These are phyloP conservation scores for Candida chilensis DNA, from an alignment of 805 yeast genomes.

Conservation along the genomic window DNA sequence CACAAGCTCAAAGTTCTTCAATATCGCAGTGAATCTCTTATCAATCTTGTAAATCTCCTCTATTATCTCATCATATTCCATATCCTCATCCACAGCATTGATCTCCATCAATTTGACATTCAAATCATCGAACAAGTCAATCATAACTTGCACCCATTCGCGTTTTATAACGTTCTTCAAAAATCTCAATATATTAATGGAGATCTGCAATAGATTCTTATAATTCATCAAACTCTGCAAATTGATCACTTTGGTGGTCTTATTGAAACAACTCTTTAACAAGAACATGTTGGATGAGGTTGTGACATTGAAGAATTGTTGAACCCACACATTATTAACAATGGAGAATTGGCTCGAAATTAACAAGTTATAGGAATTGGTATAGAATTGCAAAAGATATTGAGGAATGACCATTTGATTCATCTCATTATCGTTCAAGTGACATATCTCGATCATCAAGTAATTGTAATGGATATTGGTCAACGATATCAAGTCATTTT, in stretches of 20 bases:
- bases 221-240: conserved; percentile 13
- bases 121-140: conserved; percentile 19
- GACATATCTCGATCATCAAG: conserved; percentile 28
- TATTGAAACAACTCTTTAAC: conserved; percentile 19
- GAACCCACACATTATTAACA: conserved; percentile 1
- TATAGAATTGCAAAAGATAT: conserved; percentile 20
- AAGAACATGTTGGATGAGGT: conserved; percentile 13
- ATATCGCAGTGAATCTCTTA: no score
- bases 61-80: no score
- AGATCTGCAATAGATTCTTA: conserved; percentile 22
- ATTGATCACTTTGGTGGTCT: conserved; percentile 16
- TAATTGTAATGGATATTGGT: conserved; percentile 28
- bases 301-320: conserved; percentile 2
- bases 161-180: not conserved
- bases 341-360: conserved; percentile 8
- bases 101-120: conserved; percentile 9
- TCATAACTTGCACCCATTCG: conserved; percentile 9
- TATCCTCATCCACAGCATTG: conserved; percentile 10
- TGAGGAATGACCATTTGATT: not conserved
- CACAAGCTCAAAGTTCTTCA: no score
- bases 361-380: conserved; percentile 26
- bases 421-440: conserved; percentile 2
- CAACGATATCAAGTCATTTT: conserved; percentile 16
- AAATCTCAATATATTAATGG: conserved; percentile 6
- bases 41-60: no score